Percentiles rank a stretch among this genome's conserved stretches.
Conservation (phyloP, 2,329 filamentous ascomycete genomes). For the Cordyceps tenuipes region DNA sequence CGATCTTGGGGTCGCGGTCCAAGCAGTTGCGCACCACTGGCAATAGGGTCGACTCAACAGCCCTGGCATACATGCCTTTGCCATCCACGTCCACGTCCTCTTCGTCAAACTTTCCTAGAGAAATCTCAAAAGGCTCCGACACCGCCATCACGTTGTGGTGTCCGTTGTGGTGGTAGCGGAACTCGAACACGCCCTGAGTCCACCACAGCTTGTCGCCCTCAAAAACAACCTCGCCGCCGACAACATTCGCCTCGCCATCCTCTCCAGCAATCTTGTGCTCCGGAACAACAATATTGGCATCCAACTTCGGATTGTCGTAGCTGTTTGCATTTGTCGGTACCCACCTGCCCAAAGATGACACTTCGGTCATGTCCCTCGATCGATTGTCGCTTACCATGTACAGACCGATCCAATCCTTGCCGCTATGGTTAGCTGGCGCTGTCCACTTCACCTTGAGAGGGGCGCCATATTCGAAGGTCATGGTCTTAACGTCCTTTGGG, state of each 20-base stretch:
- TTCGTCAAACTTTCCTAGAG: constrained; percentile 70
- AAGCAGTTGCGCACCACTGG: constrained; percentile 87
- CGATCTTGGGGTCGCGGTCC: constrained; percentile 84
- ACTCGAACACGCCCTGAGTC: constrained; percentile 93
- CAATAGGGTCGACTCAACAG: constrained; percentile 69
- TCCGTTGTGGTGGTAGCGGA: constrained; percentile 91
- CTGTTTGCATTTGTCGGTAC: constrained; percentile 66
- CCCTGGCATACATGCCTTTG: constrained; percentile 53
- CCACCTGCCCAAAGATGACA: constrained; percentile 86
- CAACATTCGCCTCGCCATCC: constrained; percentile 47
- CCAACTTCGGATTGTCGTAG: constrained; percentile 67
- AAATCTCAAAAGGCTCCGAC: constrained; percentile 86
- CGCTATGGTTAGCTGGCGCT: constrained; percentile 78
- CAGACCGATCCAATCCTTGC: constrained; percentile 89
- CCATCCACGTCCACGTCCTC: constrained; percentile 58
- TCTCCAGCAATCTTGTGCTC: constrained; percentile 53
- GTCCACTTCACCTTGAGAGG: constrained; percentile 87
- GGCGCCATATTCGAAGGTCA: constrained; percentile 80
- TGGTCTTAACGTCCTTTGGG: constrained; percentile 62
- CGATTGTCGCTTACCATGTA: constrained; percentile 95
- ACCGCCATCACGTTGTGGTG: constrained; percentile 91
- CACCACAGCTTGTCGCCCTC: constrained; percentile 93
- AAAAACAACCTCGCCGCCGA: constrained; percentile 78
- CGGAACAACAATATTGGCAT: constrained; percentile 65
- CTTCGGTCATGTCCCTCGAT: constrained; percentile 73